phyloP scores from a whole-genome alignment of 2,329 filamentous ascomycete species.

The Claviceps sp. region DNA sequence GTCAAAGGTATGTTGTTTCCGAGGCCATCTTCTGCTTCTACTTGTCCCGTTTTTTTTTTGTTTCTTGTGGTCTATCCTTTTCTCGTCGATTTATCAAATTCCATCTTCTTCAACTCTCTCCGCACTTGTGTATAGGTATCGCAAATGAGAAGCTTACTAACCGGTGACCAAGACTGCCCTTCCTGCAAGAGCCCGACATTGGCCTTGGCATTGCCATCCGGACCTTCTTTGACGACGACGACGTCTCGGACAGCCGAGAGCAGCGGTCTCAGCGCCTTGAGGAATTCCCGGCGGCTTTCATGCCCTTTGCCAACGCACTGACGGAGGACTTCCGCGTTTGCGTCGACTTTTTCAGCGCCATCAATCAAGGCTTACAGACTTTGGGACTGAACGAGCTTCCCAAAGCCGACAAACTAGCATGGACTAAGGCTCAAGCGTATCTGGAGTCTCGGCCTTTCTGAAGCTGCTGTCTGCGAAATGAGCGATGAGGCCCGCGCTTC shows the following conservation, averaged over 20 bases:
- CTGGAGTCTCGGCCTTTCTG: slow-evolving; percentile 29
- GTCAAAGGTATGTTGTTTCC: slow-evolving; percentile 47
- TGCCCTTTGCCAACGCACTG: slow-evolving; percentile 46
- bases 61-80: background rate
- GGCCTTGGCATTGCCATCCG: slow-evolving; percentile 68
- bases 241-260: slow-evolving; percentile 39
- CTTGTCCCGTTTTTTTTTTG: background rate
- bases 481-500: background rate
- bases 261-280: slow-evolving; percentile 29
- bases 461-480: background rate
- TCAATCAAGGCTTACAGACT: slow-evolving; percentile 43
- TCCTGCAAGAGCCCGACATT: slow-evolving; percentile 57
- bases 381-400: slow-evolving; percentile 35
- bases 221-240: slow-evolving; percentile 63
- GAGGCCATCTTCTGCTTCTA: background rate
- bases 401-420: slow-evolving; percentile 33
- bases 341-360: slow-evolving; percentile 43
- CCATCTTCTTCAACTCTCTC: background rate
- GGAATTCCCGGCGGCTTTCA: slow-evolving; percentile 38
- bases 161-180: slow-evolving; percentile 40
- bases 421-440: slow-evolving; percentile 43
- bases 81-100: background rate
- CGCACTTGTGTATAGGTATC: too few species aligned
- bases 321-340: slow-evolving; percentile 46
- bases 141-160: background rate